Conservation (phyloP, 345 rosid genomes). For the Salix koriyanagi region DNA sequence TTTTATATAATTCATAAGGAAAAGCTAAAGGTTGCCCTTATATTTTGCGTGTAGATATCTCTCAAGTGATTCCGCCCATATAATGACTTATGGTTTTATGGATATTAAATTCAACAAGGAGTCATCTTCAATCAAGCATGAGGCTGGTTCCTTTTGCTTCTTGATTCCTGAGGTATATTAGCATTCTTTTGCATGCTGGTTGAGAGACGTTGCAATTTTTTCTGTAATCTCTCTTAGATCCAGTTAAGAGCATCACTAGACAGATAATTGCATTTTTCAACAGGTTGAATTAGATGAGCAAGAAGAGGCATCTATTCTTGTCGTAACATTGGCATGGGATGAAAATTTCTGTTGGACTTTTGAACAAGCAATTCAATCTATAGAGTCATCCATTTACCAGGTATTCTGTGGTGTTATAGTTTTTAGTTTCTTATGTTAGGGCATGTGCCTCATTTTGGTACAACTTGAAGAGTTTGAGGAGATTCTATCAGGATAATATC, state of each 20-base stretch:
- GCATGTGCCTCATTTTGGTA: neutral
- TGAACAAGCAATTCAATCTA: constrained; percentile 56
- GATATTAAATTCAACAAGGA: constrained; percentile 43
- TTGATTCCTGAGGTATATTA: constrained; percentile 74
- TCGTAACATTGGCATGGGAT: neutral
- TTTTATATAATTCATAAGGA: neutral
- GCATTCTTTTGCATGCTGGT: constrained; percentile 6
- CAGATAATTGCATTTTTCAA: neutral
- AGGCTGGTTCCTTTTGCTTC: constrained; percentile 64
- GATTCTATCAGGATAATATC: neutral
- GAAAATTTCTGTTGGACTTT: constrained; percentile 42
- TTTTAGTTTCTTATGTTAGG: neutral
- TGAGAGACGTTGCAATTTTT: neutral
- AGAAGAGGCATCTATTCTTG: constrained; percentile 3
- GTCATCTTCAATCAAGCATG: constrained; percentile 46
- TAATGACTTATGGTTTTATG: constrained; percentile 71
- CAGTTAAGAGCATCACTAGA: neutral
- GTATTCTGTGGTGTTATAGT: constrained; percentile 26
- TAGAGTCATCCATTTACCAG: constrained; percentile 57
- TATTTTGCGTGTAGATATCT: constrained; percentile 63
- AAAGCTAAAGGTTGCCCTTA: neutral
- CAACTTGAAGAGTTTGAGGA: neutral
- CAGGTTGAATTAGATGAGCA: constrained; percentile 85
- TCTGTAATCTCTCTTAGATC: neutral
- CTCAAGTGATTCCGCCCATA: constrained; percentile 51